Base-by-base conservation (phyloP, 208 protist species). In the Trypanosoma caninum region DNA sequence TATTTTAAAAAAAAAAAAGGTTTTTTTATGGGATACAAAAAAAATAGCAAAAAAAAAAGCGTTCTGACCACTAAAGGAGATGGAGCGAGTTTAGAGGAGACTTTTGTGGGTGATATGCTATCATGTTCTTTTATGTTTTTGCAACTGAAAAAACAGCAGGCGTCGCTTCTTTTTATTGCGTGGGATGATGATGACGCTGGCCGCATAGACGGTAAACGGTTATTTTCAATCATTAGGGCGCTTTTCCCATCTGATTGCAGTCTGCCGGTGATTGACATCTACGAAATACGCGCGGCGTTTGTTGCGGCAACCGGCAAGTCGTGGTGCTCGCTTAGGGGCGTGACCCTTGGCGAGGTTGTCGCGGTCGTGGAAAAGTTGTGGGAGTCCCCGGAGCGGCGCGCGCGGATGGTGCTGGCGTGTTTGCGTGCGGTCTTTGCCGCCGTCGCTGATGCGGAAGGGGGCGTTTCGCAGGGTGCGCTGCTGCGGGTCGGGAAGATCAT, bases 141-240 rank as follows among this genome's bases (percentile, higher is more conserved):
- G 23, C 63, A 46, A 9, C 30, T 72, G 4, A 91, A 91, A 64
- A 83, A 79, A 25, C 78, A 82, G 35, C 73, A 91, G 65, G 78
- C 80, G 2, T 77, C 71, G 10, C 42, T 81, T 45, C 62, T 91
- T 3, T 91, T 88, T 40, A 66, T 71, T 40, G 54, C 65, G 34
- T 87, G 78, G 81, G 84, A 91, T 31, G 54, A 56, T 1, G 65
- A 87, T 10, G 76, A 69, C 8, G 46, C 48, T 20, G 84, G 84
- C 5, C 67, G 72, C 31, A 77, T 91, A 14, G 61, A 47, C 23
- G 65, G 67, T 30, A 30, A 47, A 2, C 78, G 81, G 9, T 46
- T 91, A 9, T 33, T 58, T 0, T 65, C 84, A 8, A 74, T 91
- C 14, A 63, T 91, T 2, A 46, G 69, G 9, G 72, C 81, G 16